phyloP scores from a whole-genome alignment of 2,329 filamentous ascomycete genomes.

The Penicillium frequentans region DNA sequence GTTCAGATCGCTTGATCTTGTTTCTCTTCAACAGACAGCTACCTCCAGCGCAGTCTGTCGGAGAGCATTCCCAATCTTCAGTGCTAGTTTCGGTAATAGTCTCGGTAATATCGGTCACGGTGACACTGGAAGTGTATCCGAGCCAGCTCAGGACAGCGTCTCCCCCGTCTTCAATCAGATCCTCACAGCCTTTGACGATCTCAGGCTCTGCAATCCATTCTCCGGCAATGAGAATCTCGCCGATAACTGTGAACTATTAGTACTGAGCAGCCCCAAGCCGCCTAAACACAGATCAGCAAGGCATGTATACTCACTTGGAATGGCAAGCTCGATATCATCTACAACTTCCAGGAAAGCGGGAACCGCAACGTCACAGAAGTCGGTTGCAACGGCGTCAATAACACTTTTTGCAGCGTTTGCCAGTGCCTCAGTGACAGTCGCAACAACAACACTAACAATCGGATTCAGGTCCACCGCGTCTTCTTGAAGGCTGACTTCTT shows the following conservation, averaged over 20 bases:
- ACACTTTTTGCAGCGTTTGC: background rate
- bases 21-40: background rate
- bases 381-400: background rate
- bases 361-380: background rate
- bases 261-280: background rate
- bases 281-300: background rate
- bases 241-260: background rate
- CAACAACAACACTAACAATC: background rate
- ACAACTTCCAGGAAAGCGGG: background rate
- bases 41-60: background rate
- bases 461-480: background rate
- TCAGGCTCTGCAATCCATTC: background rate
- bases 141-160: background rate
- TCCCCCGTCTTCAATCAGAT: background rate
- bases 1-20: background rate
- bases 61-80: background rate
- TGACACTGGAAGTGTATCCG: background rate
- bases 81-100: background rate
- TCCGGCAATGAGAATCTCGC: background rate
- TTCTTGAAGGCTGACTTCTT: background rate
- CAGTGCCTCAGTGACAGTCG: background rate
- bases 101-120: background rate
- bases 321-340: background rate
- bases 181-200: background rate
- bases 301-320: background rate